Conservation (phyloP, 805 yeast species). For the Maudiozyma saulgeensis region DNA sequence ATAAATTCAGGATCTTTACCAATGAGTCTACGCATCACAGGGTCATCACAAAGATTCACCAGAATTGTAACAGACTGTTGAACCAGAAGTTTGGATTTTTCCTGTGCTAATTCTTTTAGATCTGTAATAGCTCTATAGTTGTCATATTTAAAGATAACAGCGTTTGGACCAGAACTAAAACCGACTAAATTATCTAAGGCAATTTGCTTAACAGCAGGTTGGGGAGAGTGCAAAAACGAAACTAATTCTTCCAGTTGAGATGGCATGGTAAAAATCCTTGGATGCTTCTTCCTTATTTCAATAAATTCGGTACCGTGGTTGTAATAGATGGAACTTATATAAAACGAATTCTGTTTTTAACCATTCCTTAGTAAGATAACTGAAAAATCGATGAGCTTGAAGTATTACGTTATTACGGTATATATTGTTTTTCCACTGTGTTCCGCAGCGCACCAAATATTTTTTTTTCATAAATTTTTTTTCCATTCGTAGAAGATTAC, state of each 20-base stretch:
- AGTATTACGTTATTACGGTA: neutral
- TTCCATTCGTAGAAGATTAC: no score
- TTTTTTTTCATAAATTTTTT: neutral
- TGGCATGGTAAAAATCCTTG: constrained; percentile 31
- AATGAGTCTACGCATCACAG: constrained; percentile 50
- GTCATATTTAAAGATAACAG: constrained; percentile 57
- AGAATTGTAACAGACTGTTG: constrained; percentile 68
- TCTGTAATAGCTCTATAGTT: constrained; percentile 64
- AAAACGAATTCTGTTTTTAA: no score
- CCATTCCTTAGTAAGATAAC: neutral
- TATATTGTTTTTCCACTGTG: neutral
- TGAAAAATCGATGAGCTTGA: constrained; percentile 4
- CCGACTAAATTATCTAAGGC: constrained; percentile 82
- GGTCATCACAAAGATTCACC: constrained; percentile 73
- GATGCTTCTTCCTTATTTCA: no score
- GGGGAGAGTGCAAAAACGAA: constrained; percentile 70
- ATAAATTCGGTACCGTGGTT: no score
- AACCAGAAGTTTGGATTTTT: constrained; percentile 45
- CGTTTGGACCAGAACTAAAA: constrained; percentile 62
- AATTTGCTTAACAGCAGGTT: constrained; percentile 68
- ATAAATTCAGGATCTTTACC: constrained; percentile 54
- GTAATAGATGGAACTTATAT: no score
- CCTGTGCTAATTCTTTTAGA: constrained; percentile 50
- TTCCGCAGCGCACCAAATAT: no score
- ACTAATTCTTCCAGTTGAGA: constrained; percentile 55